Percentiles rank a stretch among this genome's conserved stretches.
Evolutionary conservation across 345 rosid genomes (phyloP).

Genomic region (Salix dunnii): DNA sequence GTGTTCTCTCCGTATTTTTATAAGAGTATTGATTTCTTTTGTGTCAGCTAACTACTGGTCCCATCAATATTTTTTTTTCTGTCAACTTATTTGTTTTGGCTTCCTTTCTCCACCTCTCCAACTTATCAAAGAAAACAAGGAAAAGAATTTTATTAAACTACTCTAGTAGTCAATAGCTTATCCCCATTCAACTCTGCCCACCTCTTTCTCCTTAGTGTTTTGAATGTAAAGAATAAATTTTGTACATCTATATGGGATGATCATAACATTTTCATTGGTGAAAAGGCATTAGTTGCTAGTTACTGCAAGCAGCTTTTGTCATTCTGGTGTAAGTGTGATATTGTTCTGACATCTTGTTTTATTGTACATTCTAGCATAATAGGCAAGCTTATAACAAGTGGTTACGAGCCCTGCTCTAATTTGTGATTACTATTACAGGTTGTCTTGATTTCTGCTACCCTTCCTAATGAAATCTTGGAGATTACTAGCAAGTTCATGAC

Average conservation of each 20-base stretch:
- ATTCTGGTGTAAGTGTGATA: not conserved
- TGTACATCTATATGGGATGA: not conserved
- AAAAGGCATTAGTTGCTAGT: not conserved
- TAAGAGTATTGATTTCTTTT: not conserved
- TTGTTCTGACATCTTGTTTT: not conserved
- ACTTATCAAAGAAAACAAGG: not conserved
- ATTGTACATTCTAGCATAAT: not conserved
- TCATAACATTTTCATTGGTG: not conserved
- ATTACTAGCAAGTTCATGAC: conserved; percentile 93
- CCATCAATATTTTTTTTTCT: not conserved
- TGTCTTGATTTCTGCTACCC: conserved; percentile 90
- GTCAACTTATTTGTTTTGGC: not conserved
- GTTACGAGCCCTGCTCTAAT: not conserved
- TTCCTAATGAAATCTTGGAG: conserved; percentile 95
- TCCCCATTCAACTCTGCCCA: not conserved
- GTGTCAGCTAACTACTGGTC: not conserved
- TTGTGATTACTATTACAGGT: conserved; percentile 41
- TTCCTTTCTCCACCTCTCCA: not conserved
- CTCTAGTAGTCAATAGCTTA: not conserved
- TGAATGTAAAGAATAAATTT: not conserved
- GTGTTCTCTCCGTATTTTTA: conserved; percentile 9
- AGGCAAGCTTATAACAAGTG: not conserved
- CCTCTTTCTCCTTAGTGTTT: not conserved
- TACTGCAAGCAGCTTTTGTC: not conserved
- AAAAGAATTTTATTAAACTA: not conserved